A percentile compares a stretch with the other conserved stretches of the same genome.
phyloP scores from a whole-genome alignment of 2,329 filamentous ascomycete species.

The Pseudogymnoascus sp. region DNA sequence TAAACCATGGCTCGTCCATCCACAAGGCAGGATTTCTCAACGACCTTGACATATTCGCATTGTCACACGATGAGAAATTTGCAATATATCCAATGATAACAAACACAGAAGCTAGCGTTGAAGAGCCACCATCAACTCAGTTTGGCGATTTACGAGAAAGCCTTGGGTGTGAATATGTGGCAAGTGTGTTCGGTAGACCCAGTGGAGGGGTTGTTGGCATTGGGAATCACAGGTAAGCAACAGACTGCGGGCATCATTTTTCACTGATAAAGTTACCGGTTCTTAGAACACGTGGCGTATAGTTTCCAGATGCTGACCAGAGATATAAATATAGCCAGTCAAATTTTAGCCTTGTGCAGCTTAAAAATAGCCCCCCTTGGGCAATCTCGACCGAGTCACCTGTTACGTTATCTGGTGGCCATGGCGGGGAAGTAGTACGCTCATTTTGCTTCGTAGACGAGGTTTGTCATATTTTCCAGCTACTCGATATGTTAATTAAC shows the following conservation, averaged over 20 bases:
- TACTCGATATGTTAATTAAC: conserved; percentile 15
- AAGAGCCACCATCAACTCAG: conserved; percentile 40
- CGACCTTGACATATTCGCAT: conserved; percentile 56
- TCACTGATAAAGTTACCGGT: conserved; percentile 25
- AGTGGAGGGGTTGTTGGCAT: conserved; percentile 55
- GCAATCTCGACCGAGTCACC: conserved; percentile 45
- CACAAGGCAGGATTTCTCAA: conserved; percentile 68
- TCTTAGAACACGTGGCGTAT: conserved; percentile 11
- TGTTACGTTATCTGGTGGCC: conserved; percentile 54
- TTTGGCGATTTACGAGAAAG: conserved; percentile 63
- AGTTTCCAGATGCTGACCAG: conserved; percentile 21
- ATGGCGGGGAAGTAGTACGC: conserved; percentile 56
- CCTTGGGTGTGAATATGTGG: conserved; percentile 67
- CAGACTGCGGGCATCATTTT: neutral
- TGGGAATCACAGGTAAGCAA: conserved; percentile 57
- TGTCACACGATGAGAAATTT: conserved; percentile 73
- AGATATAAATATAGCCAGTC: conserved; percentile 37
- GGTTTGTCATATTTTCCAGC: conserved; percentile 26
- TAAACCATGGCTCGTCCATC: conserved; percentile 69
- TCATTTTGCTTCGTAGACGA: conserved; percentile 58
- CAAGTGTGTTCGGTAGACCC: conserved; percentile 55
- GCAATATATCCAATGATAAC: conserved; percentile 65
- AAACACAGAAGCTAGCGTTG: conserved; percentile 49
- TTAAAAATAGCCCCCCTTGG: conserved; percentile 46
- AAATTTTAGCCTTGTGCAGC: conserved; percentile 53